phyloP scores from a whole-genome alignment of 1,284 basidiomycete genomes.

The Coniferiporia weirii region DNA sequence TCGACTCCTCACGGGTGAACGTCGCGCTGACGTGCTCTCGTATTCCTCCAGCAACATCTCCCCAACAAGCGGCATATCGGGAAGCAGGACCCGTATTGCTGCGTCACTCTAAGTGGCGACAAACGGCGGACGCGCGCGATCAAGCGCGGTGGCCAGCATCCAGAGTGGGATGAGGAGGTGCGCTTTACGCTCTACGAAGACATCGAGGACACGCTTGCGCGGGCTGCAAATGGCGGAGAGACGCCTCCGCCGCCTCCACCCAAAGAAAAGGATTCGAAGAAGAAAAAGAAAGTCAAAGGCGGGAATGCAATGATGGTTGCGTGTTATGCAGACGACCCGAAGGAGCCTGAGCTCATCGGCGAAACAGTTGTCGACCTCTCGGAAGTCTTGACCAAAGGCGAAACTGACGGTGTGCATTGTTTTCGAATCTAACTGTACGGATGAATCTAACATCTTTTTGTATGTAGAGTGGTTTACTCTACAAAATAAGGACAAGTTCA shows the following conservation, averaged over 20 bases:
- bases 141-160: slow-evolving; percentile 95
- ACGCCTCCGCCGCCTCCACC: slow-evolving; percentile 59
- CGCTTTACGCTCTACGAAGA: slow-evolving; percentile 90
- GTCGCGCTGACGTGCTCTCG: slow-evolving; percentile 21
- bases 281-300: slow-evolving; percentile 59
- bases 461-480: slow-evolving; percentile 88
- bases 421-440: neutral
- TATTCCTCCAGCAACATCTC: slow-evolving; percentile 67
- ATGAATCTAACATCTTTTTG: neutral
- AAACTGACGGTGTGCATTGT: slow-evolving; percentile 79
- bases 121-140: slow-evolving; percentile 86
- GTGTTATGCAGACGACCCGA: slow-evolving; percentile 92
- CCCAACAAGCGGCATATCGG: slow-evolving; percentile 93
- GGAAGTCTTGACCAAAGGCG: slow-evolving; percentile 89
- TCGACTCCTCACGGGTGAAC: slow-evolving; percentile 13
- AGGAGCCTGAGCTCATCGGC: slow-evolving; percentile 95
- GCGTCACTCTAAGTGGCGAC: slow-evolving; percentile 73
- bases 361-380: slow-evolving; percentile 85
- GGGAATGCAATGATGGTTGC: slow-evolving; percentile 76
- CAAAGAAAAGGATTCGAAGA: slow-evolving; percentile 34
- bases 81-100: slow-evolving; percentile 96
- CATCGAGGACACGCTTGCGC: slow-evolving; percentile 56
- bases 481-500: slow-evolving; percentile 85
- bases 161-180: slow-evolving; percentile 98
- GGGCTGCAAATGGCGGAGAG: slow-evolving; percentile 42